Conservation (phyloP, 179 eudicot species). For the Patellifolia procumbens region DNA sequence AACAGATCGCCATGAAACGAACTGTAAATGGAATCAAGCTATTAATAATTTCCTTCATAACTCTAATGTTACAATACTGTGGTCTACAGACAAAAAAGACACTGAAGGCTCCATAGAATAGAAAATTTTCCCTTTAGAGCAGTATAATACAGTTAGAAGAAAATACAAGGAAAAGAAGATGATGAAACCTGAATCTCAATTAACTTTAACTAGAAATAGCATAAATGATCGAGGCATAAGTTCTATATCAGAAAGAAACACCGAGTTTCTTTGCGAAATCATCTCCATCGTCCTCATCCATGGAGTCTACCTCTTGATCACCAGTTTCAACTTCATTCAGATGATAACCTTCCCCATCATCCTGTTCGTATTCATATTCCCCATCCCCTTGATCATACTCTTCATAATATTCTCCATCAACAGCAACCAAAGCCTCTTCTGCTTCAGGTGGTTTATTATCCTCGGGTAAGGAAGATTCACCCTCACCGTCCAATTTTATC, state of each 20-base stretch:
- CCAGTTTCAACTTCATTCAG: constrained; percentile 56
- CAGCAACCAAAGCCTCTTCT: constrained; percentile 45
- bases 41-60: constrained; percentile 12
- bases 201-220: constrained; percentile 22
- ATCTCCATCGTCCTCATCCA: constrained; percentile 80
- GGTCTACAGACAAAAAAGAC: constrained; percentile 21
- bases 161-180: constrained; percentile 14
- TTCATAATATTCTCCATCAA: constrained; percentile 42
- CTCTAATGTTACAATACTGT: constrained; percentile 21
- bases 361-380: constrained; percentile 60
- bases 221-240: neutral
- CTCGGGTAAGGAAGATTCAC: constrained; percentile 26
- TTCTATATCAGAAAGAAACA: constrained; percentile 44
- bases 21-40: constrained; percentile 7
- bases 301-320: constrained; percentile 50
- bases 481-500: constrained; percentile 26
- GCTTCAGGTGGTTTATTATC: constrained; percentile 31
- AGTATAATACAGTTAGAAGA: constrained; percentile 41
- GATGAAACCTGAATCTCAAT: constrained; percentile 24
- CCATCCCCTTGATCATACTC: constrained; percentile 53
- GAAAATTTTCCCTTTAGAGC: constrained; percentile 20
- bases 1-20: neutral
- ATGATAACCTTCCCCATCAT: constrained; percentile 54
- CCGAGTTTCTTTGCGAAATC: constrained; percentile 86
- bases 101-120: constrained; percentile 23